Evolutionary conservation across 179 eudicot species (phyloP), one percentile per base, ranked within the genome.

Genomic region (Heliamphora pulchella): DNA sequence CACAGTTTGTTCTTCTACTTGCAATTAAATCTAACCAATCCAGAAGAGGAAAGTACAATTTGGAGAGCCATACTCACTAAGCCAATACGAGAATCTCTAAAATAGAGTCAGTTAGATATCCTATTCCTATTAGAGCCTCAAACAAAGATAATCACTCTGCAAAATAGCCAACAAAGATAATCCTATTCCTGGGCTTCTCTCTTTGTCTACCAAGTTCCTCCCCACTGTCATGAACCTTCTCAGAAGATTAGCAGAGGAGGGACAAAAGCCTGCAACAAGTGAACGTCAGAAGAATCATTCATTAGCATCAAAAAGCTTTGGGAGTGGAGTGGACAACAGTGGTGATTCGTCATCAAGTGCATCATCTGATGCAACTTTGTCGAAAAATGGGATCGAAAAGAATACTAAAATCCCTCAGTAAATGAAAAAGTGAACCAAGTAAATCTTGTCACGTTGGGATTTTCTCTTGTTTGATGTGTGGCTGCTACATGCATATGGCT

Each of bases 151-250:
- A 31, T 31, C 31, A 31, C 31, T 31, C 31, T 31, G 31, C 31
- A 31, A 31, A 31, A 31, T 31, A 31, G 31, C 31, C 31, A 31
- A 31, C 31, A 31, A 31, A 0, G 31, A 0, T n/a, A n/a, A n/a
- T n/a, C n/a, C n/a, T n/a, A 92, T 96, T 83, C 97, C 99, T 46
- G 97, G 98, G 81, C 81, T 92, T 77, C 88, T 94, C 46, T 91
- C 99, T 39, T 63, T 96, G 72, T 96, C 98, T 47, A 89, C 98
- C 74, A 92, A 88, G 89, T 86, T 96, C 74, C 88, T 96, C 71
- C 99, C 99, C 5, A 94, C 97, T 6, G 87, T 92, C 74, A 94
- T 91, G 95, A 93, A 88, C 86, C 88, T 96, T 85, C 94, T 96
- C 39, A 90, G 85, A 80, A 91, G 87, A 84, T 86, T 96, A 72